A percentile compares a stretch with the other conserved stretches of the same genome.
Conservation (phyloP, 1,284 basidiomycete species). For the Peniophora sp. region DNA sequence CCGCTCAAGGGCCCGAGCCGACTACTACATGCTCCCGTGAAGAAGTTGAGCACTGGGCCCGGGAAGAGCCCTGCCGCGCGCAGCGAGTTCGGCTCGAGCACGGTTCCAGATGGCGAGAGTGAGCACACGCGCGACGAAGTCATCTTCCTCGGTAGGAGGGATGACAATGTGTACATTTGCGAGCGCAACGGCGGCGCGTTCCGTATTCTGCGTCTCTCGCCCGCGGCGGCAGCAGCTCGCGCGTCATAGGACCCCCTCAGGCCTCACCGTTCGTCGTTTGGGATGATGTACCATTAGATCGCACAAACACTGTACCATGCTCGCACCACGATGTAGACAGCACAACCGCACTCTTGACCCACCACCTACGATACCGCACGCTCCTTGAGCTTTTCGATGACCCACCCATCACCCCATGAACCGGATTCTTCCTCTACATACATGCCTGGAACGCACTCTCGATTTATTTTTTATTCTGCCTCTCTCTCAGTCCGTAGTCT, state of each 20-base stretch:
- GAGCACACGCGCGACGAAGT: conserved; percentile 60
- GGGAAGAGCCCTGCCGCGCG: conserved; percentile 37
- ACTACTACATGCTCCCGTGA: conserved; percentile 24
- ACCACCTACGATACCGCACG: no score
- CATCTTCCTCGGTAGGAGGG: conserved; percentile 65
- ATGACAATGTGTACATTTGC: conserved; percentile 71
- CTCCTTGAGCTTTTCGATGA: no score
- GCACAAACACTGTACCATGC: no score
- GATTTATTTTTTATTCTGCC: conserved; percentile 76
- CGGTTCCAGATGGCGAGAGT: conserved; percentile 34
- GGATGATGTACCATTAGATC: no score
- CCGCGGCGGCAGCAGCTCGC: conserved; percentile 17
- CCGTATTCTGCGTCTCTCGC: conserved; percentile 61
- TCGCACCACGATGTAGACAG: no score
- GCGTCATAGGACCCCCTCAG: background rate
- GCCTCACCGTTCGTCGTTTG: no score
- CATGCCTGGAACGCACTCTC: no score
- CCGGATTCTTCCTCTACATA: no score
- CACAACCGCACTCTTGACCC: no score
- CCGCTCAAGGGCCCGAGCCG: conserved; percentile 27
- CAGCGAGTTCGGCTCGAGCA: conserved; percentile 38
- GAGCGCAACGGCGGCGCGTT: conserved; percentile 68
- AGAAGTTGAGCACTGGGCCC: conserved; percentile 42
- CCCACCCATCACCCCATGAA: no score
- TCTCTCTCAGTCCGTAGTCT: background rate